Percentiles rank a stretch among this genome's conserved stretches.
Evolutionary conservation across 2,329 filamentous ascomycete genomes (phyloP).

Genomic region (Hymenoscyphus linearis): DNA sequence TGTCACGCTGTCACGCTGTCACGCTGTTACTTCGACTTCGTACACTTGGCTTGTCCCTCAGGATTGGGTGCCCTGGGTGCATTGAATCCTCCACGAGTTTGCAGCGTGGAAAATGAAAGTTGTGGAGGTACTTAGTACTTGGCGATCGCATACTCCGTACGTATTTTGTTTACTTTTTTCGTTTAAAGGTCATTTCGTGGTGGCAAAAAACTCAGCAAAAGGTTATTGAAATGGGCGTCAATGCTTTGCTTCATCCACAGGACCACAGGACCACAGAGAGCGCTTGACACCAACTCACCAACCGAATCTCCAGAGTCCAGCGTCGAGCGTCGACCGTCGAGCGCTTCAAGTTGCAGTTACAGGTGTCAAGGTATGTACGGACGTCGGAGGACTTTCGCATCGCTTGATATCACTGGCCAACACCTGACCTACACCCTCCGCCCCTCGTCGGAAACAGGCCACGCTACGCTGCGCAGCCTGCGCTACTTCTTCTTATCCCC

Average conservation of each 20-base stretch:
- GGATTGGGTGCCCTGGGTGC: not conserved
- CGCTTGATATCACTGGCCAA: constrained; percentile 1
- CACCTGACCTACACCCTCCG: not conserved
- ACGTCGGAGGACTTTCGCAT: not conserved
- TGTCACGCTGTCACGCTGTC: too few relatives aligned
- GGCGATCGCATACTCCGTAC: too few relatives aligned
- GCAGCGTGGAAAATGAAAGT: not conserved
- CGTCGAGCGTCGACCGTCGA: too few relatives aligned
- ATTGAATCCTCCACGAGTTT: not conserved
- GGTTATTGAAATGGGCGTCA: not conserved
- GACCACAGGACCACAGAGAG: too few relatives aligned
- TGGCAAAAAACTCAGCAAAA: not conserved
- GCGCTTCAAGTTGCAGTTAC: not conserved
- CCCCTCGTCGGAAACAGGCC: too few relatives aligned
- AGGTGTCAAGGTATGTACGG: not conserved
- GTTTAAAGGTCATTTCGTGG: not conserved
- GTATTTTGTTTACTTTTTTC: not conserved
- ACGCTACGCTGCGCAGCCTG: too few relatives aligned
- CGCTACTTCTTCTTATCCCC: not conserved
- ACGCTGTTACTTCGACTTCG: not conserved
- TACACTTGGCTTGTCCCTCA: not conserved
- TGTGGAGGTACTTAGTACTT: not conserved
- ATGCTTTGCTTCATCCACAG: too few relatives aligned
- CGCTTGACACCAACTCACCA: not conserved
- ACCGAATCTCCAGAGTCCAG: too few relatives aligned